phyloP scores from a whole-genome alignment of 2,329 filamentous ascomycete species.

The Monascus ruber region DNA sequence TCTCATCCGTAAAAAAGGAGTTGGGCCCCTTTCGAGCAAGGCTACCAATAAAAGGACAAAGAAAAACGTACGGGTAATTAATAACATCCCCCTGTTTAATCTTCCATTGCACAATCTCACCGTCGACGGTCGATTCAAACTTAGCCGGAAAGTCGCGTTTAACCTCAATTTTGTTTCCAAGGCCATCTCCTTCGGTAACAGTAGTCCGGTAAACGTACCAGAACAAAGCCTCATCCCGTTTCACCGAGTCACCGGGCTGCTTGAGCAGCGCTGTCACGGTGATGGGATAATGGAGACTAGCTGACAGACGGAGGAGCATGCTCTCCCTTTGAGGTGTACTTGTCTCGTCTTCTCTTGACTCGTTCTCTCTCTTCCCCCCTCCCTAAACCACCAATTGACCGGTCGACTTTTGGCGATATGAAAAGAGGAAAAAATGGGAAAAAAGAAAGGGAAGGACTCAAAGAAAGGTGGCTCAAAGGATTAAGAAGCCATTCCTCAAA shows the following conservation, averaged over 20 bases:
- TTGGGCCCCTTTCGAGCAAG: neutral
- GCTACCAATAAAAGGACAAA: neutral
- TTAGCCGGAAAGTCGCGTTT: slow-evolving; percentile 61
- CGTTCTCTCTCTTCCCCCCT: neutral
- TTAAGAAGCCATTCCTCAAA: no score
- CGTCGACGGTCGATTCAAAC: slow-evolving; percentile 77
- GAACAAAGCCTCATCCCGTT: slow-evolving; percentile 66
- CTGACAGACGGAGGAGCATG: slow-evolving; percentile 39
- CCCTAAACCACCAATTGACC: neutral
- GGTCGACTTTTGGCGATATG: neutral
- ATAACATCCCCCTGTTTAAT: slow-evolving; percentile 42
- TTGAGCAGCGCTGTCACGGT: slow-evolving; percentile 79
- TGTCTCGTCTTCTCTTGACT: neutral
- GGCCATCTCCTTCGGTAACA: slow-evolving; percentile 54
- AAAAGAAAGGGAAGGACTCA: neutral
- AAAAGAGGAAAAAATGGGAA: neutral
- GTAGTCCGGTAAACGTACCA: slow-evolving; percentile 77
- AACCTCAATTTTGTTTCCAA: slow-evolving; percentile 61
- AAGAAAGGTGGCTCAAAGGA: no score
- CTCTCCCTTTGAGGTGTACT: slow-evolving; percentile 6
- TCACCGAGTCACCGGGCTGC: slow-evolving; percentile 60
- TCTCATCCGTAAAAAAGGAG: neutral
- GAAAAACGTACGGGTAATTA: slow-evolving; percentile 26
- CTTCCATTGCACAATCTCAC: slow-evolving; percentile 65
- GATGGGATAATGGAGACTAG: slow-evolving; percentile 76